These are phyloP conservation scores for Malbranchea cinnamomea DNA, from an alignment of 2,329 filamentous ascomycete genomes.

Conservation along the genomic window DNA sequence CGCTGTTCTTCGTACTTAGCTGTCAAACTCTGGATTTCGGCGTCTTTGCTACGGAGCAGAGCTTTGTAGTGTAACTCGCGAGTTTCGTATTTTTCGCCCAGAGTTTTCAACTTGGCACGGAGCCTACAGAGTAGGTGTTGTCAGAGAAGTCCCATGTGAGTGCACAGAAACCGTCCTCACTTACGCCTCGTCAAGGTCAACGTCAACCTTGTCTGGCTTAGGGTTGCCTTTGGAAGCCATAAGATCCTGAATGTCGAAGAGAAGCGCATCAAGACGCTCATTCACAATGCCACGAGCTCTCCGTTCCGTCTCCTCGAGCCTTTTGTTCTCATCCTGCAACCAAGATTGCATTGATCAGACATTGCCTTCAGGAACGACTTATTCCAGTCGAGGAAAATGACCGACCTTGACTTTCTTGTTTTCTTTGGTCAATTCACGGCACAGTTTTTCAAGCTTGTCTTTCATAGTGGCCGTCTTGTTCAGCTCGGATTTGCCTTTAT, in stretches of 20 bases:
- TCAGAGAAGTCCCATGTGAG: constrained; percentile 4
- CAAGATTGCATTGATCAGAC: constrained; percentile 7
- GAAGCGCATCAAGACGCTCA: constrained; percentile 63
- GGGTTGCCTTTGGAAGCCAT: constrained; percentile 77
- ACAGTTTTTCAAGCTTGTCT: constrained; percentile 93
- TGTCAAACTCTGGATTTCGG: constrained; percentile 85
- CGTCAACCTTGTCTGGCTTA: constrained; percentile 63
- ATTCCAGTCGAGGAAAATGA: constrained; percentile 7
- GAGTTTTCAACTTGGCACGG: constrained; percentile 69
- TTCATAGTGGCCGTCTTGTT: constrained; percentile 83
- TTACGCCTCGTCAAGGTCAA: constrained; percentile 81
- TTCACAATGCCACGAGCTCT: constrained; percentile 72
- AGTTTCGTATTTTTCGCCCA: constrained; percentile 92
- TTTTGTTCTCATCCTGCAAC: constrained; percentile 74
- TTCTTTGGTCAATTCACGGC: constrained; percentile 83
- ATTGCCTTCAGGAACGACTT: constrained; percentile 2
- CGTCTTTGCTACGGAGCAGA: constrained; percentile 81
- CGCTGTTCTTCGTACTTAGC: constrained; percentile 80
- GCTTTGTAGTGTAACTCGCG: constrained; percentile 90
- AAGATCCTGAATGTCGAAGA: constrained; percentile 75
- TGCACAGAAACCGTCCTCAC: constrained; percentile 19
- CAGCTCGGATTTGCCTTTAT: constrained; percentile 72
- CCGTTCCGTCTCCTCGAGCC: constrained; percentile 72
- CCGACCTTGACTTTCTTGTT: constrained; percentile 95
- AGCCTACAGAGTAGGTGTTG: constrained; percentile 26